Percentiles rank a stretch among this genome's conserved stretches.
phyloP scores from a whole-genome alignment of 2,329 filamentous ascomycete genomes.

The Colletotrichum chlorophyti region DNA sequence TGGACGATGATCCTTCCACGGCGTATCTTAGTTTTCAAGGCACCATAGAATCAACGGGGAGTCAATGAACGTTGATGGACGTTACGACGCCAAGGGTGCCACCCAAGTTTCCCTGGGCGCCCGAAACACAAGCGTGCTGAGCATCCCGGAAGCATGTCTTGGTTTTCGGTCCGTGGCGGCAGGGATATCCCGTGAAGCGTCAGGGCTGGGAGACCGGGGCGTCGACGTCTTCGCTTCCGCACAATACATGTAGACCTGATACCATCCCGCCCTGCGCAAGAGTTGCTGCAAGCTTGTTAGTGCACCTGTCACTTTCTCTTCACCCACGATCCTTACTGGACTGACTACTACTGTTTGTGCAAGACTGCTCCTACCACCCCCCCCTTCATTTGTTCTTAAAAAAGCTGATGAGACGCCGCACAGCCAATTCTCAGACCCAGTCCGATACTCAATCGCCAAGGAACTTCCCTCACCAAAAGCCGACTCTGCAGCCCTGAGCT shows the following conservation, averaged over 20 bases:
- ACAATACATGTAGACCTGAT: too few relatives aligned
- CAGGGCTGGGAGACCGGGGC: constrained; percentile 1
- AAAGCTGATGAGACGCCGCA: constrained; percentile 29
- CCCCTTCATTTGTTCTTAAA: constrained; percentile 20
- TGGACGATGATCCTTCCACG: too few relatives aligned
- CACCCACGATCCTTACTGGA: too few relatives aligned
- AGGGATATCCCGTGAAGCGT: constrained; percentile 7
- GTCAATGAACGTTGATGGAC: too few relatives aligned
- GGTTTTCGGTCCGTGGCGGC: background rate
- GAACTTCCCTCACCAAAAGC: constrained; percentile 8
- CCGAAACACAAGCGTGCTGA: constrained; percentile 2
- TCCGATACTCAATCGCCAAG: constrained; percentile 28
- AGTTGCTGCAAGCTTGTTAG: too few relatives aligned
- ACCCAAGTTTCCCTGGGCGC: constrained; percentile 1
- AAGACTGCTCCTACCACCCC: background rate
- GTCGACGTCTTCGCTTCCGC: background rate
- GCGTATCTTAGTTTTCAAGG: background rate
- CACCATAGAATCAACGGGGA: background rate
- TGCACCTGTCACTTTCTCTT: too few relatives aligned
- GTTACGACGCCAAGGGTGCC: constrained; percentile 21
- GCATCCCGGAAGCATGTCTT: background rate
- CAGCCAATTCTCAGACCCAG: constrained; percentile 27
- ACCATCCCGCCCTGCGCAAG: too few relatives aligned
- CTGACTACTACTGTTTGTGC: too few relatives aligned
- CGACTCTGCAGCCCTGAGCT: background rate